Conservation (phyloP, 345 rosid species). For the Toxicodendron radicans region DNA sequence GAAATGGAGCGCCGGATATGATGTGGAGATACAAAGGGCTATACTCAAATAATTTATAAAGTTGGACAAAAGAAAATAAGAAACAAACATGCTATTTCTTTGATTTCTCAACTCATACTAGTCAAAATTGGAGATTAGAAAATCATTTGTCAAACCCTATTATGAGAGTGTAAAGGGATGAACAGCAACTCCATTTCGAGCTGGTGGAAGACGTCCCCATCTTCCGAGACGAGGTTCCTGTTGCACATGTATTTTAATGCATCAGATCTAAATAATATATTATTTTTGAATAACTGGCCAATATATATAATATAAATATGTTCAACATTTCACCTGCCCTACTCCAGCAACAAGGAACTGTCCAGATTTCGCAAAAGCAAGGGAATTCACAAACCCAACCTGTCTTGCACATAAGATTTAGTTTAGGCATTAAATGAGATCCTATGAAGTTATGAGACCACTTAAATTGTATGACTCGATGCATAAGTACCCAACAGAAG, state of each 20-base stretch:
- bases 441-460: no score
- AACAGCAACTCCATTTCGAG: slow-evolving; percentile 76
- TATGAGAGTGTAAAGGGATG: slow-evolving; percentile 62
- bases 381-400: slow-evolving; percentile 90
- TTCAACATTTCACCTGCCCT: slow-evolving; percentile 58
- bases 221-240: slow-evolving; percentile 97
- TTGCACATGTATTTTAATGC: slow-evolving; percentile 11
- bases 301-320: no score
- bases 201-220: slow-evolving; percentile 67
- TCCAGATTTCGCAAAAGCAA: slow-evolving; percentile 92
- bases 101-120: slow-evolving; percentile 12
- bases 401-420: slow-evolving; percentile 29
- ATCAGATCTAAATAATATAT: not conserved
- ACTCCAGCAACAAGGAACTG: slow-evolving; percentile 83
- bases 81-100: not conserved
- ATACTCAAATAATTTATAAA: not conserved
- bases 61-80: not conserved
- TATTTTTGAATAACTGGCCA: no score
- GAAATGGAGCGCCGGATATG: not conserved
- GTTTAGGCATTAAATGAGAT: not conserved
- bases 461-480: no score
- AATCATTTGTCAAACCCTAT: slow-evolving; percentile 1
- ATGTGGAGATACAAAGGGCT: not conserved
- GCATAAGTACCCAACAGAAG: no score
- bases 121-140: slow-evolving; percentile 26